A percentile compares a stretch with the other conserved stretches of the same genome.
Conservation (phyloP, 169 alveolate genomes). For the Plasmodium coatneyi region DNA sequence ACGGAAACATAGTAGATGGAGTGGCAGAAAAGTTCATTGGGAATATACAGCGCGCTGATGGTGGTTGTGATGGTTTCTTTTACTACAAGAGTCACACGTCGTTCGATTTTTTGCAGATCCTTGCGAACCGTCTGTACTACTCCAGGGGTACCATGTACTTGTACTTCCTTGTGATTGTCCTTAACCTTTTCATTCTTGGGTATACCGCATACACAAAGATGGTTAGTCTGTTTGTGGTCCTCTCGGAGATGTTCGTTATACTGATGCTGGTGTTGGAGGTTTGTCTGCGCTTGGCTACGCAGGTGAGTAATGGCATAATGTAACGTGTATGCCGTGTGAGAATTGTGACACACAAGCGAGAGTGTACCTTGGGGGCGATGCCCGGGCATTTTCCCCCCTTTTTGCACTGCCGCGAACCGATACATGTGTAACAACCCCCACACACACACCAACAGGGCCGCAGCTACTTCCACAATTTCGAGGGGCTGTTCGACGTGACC, state of each 20-base stretch:
- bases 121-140: conserved; percentile 60
- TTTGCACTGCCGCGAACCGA: background rate
- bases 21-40: background rate
- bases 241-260: conserved; percentile 52
- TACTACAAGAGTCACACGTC: background rate
- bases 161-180: conserved; percentile 29
- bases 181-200: conserved; percentile 33
- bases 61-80: background rate
- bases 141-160: conserved; percentile 30
- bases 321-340: background rate
- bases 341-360: background rate
- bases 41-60: background rate
- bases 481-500: conserved; percentile 59
- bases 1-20: background rate
- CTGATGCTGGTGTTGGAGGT: conserved; percentile 42
- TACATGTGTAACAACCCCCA: background rate
- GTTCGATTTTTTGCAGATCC: conserved; percentile 26
- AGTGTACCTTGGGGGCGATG: background rate
- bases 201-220: conserved; percentile 13
- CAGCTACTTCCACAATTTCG: conserved; percentile 46
- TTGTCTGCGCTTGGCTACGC: conserved; percentile 37
- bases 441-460: conserved; percentile 20
- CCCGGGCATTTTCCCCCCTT: background rate
- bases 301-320: background rate
- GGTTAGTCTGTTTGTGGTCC: conserved; percentile 23